These are phyloP conservation scores for Aspergillus luchuensis DNA, from an alignment of 2,329 filamentous ascomycete genomes.

Conservation along the genomic window DNA sequence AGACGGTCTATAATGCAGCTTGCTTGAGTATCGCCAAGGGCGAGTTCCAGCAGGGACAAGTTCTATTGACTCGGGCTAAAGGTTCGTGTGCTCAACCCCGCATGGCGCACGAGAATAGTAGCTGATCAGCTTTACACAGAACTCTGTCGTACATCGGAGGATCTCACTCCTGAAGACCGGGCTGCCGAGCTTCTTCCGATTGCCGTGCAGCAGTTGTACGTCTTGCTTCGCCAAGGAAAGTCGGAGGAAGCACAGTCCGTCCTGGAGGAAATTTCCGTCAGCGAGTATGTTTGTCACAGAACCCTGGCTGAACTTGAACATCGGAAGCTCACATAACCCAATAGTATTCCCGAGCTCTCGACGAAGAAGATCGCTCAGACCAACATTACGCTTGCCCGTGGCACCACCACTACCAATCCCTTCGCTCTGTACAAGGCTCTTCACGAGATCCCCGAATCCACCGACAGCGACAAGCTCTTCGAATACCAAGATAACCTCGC, in stretches of 20 bases:
- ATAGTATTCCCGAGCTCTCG: conserved; percentile 59
- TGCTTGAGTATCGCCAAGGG: conserved; percentile 64
- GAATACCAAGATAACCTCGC: conserved; percentile 59
- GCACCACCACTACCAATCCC: conserved; percentile 52
- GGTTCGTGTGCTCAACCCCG: conserved; percentile 36
- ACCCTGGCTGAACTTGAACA: neutral
- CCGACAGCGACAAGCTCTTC: conserved; percentile 59
- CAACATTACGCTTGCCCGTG: conserved; percentile 56
- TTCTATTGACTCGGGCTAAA: conserved; percentile 62
- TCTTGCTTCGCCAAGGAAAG: conserved; percentile 58
- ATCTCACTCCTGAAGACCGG: conserved; percentile 62
- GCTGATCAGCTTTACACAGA: conserved; percentile 37
- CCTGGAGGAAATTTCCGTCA: conserved; percentile 52
- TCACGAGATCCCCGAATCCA: conserved; percentile 50
- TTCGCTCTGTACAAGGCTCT: conserved; percentile 61
- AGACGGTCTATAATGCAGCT: conserved; percentile 66
- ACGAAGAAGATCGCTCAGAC: conserved; percentile 63
- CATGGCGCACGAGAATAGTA: neutral
- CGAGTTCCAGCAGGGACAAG: conserved; percentile 58
- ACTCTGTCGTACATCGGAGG: conserved; percentile 61
- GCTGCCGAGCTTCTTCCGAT: conserved; percentile 62
- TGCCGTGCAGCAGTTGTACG: conserved; percentile 62
- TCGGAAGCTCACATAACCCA: conserved; percentile 14
- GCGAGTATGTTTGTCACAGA: conserved; percentile 45
- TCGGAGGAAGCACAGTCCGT: conserved; percentile 58